These are phyloP conservation scores for Lactarius pseudohatsudake DNA, from an alignment of 768 basidiomycete species.

Conservation along the genomic window DNA sequence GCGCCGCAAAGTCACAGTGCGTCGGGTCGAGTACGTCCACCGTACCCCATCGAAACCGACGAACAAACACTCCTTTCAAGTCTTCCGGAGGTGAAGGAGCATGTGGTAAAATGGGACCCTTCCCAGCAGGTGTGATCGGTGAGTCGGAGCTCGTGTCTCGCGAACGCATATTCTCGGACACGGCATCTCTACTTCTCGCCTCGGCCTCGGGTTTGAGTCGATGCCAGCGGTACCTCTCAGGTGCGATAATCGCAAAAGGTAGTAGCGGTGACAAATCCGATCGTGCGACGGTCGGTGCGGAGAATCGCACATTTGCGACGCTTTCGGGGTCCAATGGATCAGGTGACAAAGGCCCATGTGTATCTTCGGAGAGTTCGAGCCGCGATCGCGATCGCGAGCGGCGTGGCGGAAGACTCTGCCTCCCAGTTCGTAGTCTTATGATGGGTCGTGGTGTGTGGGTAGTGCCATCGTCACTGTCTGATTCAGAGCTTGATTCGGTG, in stretches of 20 bases:
- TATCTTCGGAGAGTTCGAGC: conserved; percentile 56
- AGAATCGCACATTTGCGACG: conserved; percentile 75
- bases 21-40: conserved; percentile 82
- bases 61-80: conserved; percentile 70
- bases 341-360: conserved; percentile 54
- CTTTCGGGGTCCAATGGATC: conserved; percentile 65
- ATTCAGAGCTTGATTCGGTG: conserved; percentile 38
- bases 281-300: conserved; percentile 64
- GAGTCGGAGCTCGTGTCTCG: conserved; percentile 37
- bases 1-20: conserved; percentile 85
- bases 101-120: conserved; percentile 39
- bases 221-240: conserved; percentile 53
- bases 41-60: conserved; percentile 86
- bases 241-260: conserved; percentile 80
- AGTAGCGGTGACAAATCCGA: conserved; percentile 56
- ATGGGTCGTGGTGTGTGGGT: conserved; percentile 69
- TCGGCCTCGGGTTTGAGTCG: conserved; percentile 35
- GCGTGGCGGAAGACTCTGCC: conserved; percentile 41
- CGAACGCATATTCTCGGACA: conserved; percentile 48
- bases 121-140: conserved; percentile 29
- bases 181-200: conserved; percentile 32
- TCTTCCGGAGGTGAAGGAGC: conserved; percentile 60
- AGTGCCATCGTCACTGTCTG: conserved; percentile 50
- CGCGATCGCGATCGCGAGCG: conserved; percentile 74
- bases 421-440: conserved; percentile 65